phyloP scores from a whole-genome alignment of 441 rosid species.

The Corymbia calophylla region DNA sequence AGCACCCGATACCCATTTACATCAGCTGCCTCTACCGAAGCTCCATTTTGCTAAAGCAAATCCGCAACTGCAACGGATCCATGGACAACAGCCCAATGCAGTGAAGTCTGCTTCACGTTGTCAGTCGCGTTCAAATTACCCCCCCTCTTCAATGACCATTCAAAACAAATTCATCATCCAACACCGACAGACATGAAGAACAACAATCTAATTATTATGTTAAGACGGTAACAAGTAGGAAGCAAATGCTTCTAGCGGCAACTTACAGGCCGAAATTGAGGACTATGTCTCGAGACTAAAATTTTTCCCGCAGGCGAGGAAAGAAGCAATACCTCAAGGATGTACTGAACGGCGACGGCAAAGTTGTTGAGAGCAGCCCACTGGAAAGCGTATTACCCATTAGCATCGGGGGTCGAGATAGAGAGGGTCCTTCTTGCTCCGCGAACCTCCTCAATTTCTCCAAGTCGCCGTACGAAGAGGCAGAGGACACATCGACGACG shows the following conservation, averaged over 20 bases:
- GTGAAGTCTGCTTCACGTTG: constrained; percentile 57
- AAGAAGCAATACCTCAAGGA: constrained; percentile 43
- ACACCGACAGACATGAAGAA: not conserved
- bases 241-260: not conserved
- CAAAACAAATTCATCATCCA: not conserved
- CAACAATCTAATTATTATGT: not conserved
- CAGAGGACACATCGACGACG: constrained; percentile 62
- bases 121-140: constrained; percentile 68
- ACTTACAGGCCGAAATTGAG: not conserved
- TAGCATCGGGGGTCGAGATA: constrained; percentile 44
- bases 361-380: constrained; percentile 89
- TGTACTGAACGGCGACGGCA: constrained; percentile 46
- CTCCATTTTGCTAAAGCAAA: constrained; percentile 65
- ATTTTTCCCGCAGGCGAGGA: not conserved
- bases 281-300: not conserved
- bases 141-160: constrained; percentile 29
- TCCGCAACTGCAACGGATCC: constrained; percentile 66
- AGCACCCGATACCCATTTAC: constrained; percentile 66
- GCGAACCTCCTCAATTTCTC: constrained; percentile 55
- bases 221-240: not conserved
- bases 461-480: constrained; percentile 78
- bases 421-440: constrained; percentile 54
- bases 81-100: constrained; percentile 95
- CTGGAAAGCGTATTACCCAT: constrained; percentile 71
- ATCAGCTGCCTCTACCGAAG: constrained; percentile 69